A percentile compares a stretch with the other conserved stretches of the same genome.
Conservation (phyloP, 768 basidiomycete species). For the Hemileccinum impolitum region DNA sequence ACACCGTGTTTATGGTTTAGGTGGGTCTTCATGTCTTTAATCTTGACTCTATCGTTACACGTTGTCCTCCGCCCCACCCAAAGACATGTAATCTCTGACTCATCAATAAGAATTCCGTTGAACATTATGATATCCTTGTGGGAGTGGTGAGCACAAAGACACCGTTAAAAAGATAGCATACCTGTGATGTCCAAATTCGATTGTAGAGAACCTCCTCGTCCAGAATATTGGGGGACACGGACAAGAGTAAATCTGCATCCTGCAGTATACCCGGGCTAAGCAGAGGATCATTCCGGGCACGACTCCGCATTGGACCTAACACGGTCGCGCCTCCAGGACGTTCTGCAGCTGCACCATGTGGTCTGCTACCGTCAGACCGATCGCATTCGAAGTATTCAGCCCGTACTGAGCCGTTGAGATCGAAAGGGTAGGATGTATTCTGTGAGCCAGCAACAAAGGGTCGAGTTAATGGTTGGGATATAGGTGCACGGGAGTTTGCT, state of each 20-base stretch:
- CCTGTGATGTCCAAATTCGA: not conserved
- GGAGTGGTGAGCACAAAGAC: not conserved
- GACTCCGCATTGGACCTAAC: no score
- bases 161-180: not conserved
- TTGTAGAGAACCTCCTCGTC: not conserved
- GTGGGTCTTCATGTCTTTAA: not conserved
- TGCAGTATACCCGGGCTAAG: not conserved
- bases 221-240: not conserved
- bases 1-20: not conserved
- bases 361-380: not conserved
- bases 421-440: no score
- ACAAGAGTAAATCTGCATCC: not conserved
- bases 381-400: no score
- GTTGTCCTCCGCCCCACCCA: not conserved
- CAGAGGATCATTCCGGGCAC: no score
- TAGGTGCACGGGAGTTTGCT: no score
- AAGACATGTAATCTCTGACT: not conserved
- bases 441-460: no score
- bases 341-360: not conserved
- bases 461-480: not conserved
- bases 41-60: not conserved
- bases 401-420: not conserved
- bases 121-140: not conserved
- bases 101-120: not conserved
- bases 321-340: not conserved